A percentile compares a stretch with the other conserved stretches of the same genome.
Conservation (phyloP, 495 filamentous ascomycete genomes). For the Lophium mytilinum region DNA sequence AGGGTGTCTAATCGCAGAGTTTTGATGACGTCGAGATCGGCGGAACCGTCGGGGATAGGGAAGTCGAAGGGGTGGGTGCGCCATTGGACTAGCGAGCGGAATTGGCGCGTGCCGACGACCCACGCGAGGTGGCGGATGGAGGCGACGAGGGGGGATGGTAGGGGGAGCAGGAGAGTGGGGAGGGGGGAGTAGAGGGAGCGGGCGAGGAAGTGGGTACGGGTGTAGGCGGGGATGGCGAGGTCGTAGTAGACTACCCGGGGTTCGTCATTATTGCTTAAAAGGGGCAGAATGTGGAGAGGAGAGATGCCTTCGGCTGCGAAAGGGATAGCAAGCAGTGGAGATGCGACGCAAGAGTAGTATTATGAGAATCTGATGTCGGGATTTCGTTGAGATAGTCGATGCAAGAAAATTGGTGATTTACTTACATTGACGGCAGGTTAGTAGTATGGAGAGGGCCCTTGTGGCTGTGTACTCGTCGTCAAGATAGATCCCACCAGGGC, state of each 20-base stretch:
- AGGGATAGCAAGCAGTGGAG: no score
- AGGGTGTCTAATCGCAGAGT: conserved; percentile 22
- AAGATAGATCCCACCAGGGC: conserved; percentile 8
- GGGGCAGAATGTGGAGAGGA: no score
- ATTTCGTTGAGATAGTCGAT: no score
- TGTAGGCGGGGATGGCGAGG: conserved; percentile 20
- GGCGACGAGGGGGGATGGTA: conserved; percentile 17
- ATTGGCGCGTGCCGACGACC: conserved; percentile 21
- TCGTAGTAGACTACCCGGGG: conserved; percentile 23
- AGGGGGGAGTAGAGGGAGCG: conserved; percentile 21
- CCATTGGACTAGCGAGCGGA: conserved; percentile 26
- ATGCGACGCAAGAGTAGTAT: no score
- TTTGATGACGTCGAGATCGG: background rate
- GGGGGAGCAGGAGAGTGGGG: conserved; percentile 4
- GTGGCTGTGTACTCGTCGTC: conserved; percentile 21
- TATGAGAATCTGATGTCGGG: no score
- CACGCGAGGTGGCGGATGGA: conserved; percentile 24
- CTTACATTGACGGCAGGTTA: conserved; percentile 22
- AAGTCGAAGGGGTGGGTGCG: conserved; percentile 20
- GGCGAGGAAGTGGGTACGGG: conserved; percentile 20
- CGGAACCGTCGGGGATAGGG: no score
- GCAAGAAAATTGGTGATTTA: no score
- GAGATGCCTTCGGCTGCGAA: no score
- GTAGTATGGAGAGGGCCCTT: conserved; percentile 12
- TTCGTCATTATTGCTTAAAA: no score